Base-by-base conservation (phyloP, 1,139 yeast species). In the Protomyces inouyei region DNA sequence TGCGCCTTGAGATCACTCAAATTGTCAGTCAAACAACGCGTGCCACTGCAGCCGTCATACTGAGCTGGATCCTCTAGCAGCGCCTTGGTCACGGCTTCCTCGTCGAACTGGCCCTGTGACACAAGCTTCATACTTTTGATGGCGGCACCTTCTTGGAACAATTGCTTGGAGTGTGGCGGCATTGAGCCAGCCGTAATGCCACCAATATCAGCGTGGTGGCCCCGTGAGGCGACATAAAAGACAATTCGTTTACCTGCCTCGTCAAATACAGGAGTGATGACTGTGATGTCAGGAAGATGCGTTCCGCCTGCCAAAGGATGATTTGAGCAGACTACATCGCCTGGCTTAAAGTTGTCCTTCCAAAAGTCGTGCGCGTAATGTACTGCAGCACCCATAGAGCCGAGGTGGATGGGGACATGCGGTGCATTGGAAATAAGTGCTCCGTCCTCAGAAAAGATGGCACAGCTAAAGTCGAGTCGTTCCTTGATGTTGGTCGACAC, bases 341-440 rank as follows among this genome's bases (percentile, higher is more conserved):
- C 91, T 3, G 81, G 83, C 67, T 80, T 77, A 43, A 80, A 67
- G 66, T 75, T 78, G 6, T 82, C 85, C 65, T 81, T 75, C 88
- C 89, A 85, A 10, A 83, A 66, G 38, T 81, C 79, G 37, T 82
- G 82, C 72, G 85, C 89, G 0, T 83, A 83, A 65, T 81, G 79
- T 14, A 85, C 86, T 16, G 88, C 87, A 64, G 85, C 84, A 1
- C 88, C 85, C 91, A 87, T 86, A 1, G 92, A 87, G 1, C 92
- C 92, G 68, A 87, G 76, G 72, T 87, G 92, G 55, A 86, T 88
- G 0, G 93, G 93, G 59, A 87, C 85, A 74, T 87, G 91, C 0
- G 91, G 91, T 0, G 91, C 91, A 75, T 86, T 86, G 2, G 91
- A 90, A 43, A 86, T 87, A 68, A 87, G 77, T 67, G 84, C 86